These are phyloP conservation scores for Phytopythium ostracodes DNA, from an alignment of 352 stramenopile species.

Conservation along the genomic window DNA sequence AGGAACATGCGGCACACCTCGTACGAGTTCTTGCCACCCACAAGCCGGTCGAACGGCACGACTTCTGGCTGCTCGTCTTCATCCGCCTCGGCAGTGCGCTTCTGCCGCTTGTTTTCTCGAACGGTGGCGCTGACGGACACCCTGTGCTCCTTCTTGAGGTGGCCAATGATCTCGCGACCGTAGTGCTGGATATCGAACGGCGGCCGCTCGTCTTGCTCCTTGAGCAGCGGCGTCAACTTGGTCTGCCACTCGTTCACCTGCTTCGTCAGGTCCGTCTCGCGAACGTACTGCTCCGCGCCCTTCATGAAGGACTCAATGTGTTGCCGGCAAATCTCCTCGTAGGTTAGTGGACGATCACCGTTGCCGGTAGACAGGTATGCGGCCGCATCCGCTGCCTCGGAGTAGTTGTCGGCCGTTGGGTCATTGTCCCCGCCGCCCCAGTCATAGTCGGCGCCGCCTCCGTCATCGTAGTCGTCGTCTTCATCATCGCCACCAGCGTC, in stretches of 20 bases:
- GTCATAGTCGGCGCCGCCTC: constrained; percentile 15
- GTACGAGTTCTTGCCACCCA: constrained; percentile 48
- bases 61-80: constrained; percentile 14
- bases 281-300: constrained; percentile 74
- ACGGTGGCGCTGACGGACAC: constrained; percentile 13
- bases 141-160: constrained; percentile 40
- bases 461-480: constrained; percentile 34
- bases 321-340: constrained; percentile 72
- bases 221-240: constrained; percentile 65
- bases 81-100: constrained; percentile 13
- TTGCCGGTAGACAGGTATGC: constrained; percentile 1
- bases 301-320: constrained; percentile 81
- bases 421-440: constrained; percentile 29
- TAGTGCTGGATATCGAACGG: constrained; percentile 78
- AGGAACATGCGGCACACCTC: constrained; percentile 90
- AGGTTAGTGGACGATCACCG: constrained; percentile 32
- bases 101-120: constrained; percentile 23
- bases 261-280: constrained; percentile 63
- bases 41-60: constrained; percentile 56
- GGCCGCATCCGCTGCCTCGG: background rate
- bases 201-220: constrained; percentile 61
- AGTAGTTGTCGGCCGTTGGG: constrained; percentile 19
- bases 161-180: constrained; percentile 50
- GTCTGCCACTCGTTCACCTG: constrained; percentile 75
- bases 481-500: constrained; percentile 21